Conservation (phyloP, 1,284 basidiomycete genomes). For the Melampsora allii-populina region DNA sequence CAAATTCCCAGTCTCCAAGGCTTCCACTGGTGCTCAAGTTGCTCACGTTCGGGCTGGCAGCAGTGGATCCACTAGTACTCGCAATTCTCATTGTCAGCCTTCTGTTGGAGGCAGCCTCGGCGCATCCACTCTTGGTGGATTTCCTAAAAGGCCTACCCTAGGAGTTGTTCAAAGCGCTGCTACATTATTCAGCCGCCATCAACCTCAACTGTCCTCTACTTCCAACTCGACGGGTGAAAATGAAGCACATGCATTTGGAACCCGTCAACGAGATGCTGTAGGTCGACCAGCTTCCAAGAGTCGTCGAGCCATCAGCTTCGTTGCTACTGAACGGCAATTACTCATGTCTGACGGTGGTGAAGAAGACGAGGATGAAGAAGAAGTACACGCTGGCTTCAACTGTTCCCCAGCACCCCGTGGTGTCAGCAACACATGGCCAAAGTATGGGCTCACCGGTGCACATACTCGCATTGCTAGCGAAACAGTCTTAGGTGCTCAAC, state of each 20-base stretch:
- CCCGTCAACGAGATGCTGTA: constrained; percentile 20
- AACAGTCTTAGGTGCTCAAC: not conserved
- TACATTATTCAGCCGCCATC: constrained; percentile 26
- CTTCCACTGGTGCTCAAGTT: not conserved
- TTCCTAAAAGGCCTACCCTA: constrained; percentile 1
- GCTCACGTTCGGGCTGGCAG: not conserved
- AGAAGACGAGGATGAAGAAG: constrained; percentile 36
- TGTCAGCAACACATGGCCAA: constrained; percentile 36
- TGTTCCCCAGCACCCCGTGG: constrained; percentile 30
- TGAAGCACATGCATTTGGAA: not conserved
- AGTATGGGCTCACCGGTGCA: not conserved
- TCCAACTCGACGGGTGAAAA: not conserved
- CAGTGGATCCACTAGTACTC: not conserved
- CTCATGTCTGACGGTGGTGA: constrained; percentile 8
- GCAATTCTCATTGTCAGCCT: not conserved
- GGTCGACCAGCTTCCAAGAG: constrained; percentile 36
- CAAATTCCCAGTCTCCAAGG: constrained; percentile 20
- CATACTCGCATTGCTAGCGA: not conserved
- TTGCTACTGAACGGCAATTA: not conserved
- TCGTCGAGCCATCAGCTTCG: constrained; percentile 36
- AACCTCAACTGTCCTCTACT: not conserved
- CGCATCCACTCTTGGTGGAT: not conserved
- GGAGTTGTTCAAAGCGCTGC: constrained; percentile 37
- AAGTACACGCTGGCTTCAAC: constrained; percentile 19
- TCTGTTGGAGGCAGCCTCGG: constrained; percentile 28